These are phyloP conservation scores for Lentinula guzmanii DNA, from an alignment of 768 basidiomycete species.

Conservation along the genomic window DNA sequence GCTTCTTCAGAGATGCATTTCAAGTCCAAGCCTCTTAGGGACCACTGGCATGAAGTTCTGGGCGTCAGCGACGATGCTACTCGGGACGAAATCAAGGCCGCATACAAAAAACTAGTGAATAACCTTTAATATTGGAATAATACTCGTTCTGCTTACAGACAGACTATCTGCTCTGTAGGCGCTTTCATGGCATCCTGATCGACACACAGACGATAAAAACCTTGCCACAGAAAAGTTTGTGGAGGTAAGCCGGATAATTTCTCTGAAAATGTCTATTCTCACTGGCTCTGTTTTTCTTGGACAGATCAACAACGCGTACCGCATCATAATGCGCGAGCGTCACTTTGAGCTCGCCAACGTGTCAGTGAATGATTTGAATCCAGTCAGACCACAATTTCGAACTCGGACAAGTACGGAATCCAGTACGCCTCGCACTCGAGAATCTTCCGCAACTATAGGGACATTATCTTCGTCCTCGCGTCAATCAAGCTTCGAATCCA, in stretches of 20 bases:
- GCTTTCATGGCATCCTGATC: conserved; percentile 65
- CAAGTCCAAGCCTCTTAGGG: conserved; percentile 3
- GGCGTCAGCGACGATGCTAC: conserved; percentile 40
- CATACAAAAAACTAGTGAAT: conserved; percentile 58
- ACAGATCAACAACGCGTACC: conserved; percentile 55
- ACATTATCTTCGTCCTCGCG: conserved; percentile 3
- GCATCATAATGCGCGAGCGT: conserved; percentile 38
- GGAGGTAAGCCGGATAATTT: conserved; percentile 35
- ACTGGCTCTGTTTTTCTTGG: conserved; percentile 4
- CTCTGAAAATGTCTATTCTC: conserved; percentile 2
- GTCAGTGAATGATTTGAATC: conserved; percentile 5
- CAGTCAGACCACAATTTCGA: neutral
- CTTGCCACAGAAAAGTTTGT: conserved; percentile 49
- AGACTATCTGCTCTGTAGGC: conserved; percentile 29
- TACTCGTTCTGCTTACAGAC: conserved; percentile 15
- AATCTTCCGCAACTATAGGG: neutral
- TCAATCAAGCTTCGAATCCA: conserved; percentile 7
- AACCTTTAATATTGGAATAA: conserved; percentile 14
- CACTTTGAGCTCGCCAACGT: conserved; percentile 13
- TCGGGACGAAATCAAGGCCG: conserved; percentile 47
- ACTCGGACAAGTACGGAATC: neutral
- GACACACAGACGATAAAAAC: conserved; percentile 46
- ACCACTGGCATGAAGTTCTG: conserved; percentile 29
- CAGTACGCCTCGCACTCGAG: neutral
- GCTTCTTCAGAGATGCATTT: neutral